Percentiles rank a stretch among this genome's conserved stretches.
phyloP scores from a whole-genome alignment of 331 rosid species.

The Acacia pycnantha region DNA sequence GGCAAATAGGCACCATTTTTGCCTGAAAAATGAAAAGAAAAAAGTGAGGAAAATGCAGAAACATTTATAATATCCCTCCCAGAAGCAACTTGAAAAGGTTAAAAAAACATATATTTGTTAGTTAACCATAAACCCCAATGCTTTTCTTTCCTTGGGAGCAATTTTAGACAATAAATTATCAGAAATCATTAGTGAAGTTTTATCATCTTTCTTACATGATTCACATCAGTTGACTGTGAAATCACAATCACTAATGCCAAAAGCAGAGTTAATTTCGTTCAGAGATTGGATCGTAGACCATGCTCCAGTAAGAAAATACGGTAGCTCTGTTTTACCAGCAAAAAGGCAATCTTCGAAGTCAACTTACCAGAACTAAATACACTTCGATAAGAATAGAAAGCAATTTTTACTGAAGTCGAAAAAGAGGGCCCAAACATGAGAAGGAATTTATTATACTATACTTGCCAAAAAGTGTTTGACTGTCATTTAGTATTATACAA shows the following conservation, averaged over 20 bases:
- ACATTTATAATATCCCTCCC: not conserved
- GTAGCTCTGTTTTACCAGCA: not conserved
- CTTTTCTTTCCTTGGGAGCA: not conserved
- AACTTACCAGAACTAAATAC: not conserved
- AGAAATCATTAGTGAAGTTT: not conserved
- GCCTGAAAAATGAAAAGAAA: constrained; percentile 46
- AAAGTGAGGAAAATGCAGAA: not conserved
- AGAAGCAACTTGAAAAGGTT: not conserved
- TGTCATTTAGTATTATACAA: not conserved
- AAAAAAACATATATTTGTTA: not conserved
- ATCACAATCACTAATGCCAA: constrained; percentile 8
- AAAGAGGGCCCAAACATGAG: not conserved
- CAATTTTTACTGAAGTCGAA: not conserved
- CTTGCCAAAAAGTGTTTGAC: not conserved
- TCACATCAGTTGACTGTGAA: not conserved
- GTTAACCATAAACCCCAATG: constrained; percentile 13
- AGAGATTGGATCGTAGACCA: not conserved
- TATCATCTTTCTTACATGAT: not conserved
- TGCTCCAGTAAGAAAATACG: not conserved
- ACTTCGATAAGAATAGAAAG: no score
- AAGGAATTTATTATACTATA: not conserved
- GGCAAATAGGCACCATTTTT: constrained; percentile 37
- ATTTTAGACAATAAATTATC: not conserved
- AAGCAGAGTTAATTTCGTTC: not conserved
- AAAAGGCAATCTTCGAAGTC: not conserved